Evolutionary conservation across 148 eudicot genomes (phyloP), one percentile per base, ranked within the genome.

Genomic region (Pharnaceum exiguum): DNA sequence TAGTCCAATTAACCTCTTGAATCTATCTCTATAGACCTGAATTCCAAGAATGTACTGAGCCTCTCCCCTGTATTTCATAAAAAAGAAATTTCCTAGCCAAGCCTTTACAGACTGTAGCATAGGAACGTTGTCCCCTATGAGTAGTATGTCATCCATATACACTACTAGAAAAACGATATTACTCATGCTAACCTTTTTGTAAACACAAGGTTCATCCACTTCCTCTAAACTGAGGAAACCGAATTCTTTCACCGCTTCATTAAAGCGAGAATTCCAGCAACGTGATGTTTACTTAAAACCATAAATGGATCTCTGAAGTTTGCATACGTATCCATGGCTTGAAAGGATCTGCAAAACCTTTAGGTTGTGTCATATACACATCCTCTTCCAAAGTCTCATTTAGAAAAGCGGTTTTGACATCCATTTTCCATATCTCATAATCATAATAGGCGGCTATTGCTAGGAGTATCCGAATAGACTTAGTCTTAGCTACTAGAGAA

Each of bases 11-110:
- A 42, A 13, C 21, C 28, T 36, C 6, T 7, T 37, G 1, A 7
- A 18, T 11, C 43, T 55, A 55, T 55, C 59, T 22, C 44, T 55
- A 55, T 55, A 55, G 12, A 55, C 23, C 30, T 32, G 35, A 18
- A 55, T 55, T 2, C 59, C 0, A 11, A 35, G 24, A 5, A 55
- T 55, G 18, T 42, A 16, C 15, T 37, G 42, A 10, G 42, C 2
- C n/a, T 37, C 42, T 37, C 42, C 42, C n/a, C 11, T 10, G n/a
- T 37, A 12, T 1, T 37, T 37, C 42, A 37, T 37, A 12, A 4
- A 16, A 8, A 37, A 37, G n/a, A 10, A 16, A 37, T 37, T 37
- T 16, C 42, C 3, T 12, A 37, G 42, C 42, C 42, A 37, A 4
- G 4, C 42, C 42, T 5, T 37, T 0, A 37, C 9, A 8, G 42